Base-by-base conservation (phyloP, 805 yeast genomes). In the Saturnispora ahearnii region DNA sequence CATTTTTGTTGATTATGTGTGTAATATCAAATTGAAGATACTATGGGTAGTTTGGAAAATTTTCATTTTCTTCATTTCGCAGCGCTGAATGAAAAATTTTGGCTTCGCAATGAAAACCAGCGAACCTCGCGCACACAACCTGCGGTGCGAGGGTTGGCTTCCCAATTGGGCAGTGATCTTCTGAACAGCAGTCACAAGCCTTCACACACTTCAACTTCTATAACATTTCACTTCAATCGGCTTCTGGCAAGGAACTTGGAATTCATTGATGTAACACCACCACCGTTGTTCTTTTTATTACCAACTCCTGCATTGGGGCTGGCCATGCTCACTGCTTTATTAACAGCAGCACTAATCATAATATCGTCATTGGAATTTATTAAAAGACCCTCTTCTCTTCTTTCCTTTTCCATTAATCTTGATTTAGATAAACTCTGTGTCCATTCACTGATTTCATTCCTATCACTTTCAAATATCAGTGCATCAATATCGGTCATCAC, bases 231-330 rank as follows among this genome's bases (percentile, higher is more conserved):
- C 50, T 69, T 73, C 53, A 80, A 64, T 22, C 71, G 68, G 46
- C 80, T 75, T 58, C 87, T 66, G 4, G 85, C 81, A 51, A 82
- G 63, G 44, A 82, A 68, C 57, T 77, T 78, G 5, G 87, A 81
- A 60, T 79, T 81, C 75, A 75, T 69, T 13, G 79, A 68, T 3
- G 84, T 79, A 21, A 80, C 71, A 21, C 62, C 31, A 9, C 41
- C n/a, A 12, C 41, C 45, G n/a, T 12, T 38, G 33, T n/a, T 41
- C 11, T 26, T 41, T 15, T 32, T 44, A n/a, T 48, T 43, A 2
- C 54, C 57, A 31, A 51, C 57, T 11, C 51, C 53, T 2, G 57
- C 54, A 46, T 52, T 50, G 6, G 33, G 37, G 29, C 44, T 44
- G 2, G 62, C 54, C 50, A 56, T 59, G 7, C 57, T 51, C 4